Evolutionary conservation across 202 grass and related monocot species (phyloP).

Genomic region (Schoenoplectus triqueter): DNA sequence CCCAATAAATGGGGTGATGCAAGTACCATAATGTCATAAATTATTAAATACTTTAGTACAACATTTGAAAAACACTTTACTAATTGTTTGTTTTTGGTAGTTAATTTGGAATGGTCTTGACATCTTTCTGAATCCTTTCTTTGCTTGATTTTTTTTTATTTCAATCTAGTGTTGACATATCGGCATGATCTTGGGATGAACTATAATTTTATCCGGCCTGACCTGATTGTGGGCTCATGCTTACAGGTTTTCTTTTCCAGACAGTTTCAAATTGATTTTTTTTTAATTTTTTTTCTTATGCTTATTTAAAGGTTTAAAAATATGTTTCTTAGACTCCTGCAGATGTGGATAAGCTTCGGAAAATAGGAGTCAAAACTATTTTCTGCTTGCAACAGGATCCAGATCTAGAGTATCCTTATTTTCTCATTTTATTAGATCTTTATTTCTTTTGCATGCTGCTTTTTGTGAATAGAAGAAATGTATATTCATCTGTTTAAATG

Average conservation of each 20-base stretch:
- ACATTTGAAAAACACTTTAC: not conserved
- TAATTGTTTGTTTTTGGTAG: not conserved
- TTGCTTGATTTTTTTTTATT: slow-evolving; percentile 40
- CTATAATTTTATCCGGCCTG: slow-evolving; percentile 90
- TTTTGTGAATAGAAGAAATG: slow-evolving; percentile 1
- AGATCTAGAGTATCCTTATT: slow-evolving; percentile 85
- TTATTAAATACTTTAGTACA: not conserved
- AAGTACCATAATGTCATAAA: slow-evolving; percentile 19
- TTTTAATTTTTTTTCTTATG: slow-evolving; percentile 27
- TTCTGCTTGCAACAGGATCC: slow-evolving; percentile 98
- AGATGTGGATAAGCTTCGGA: slow-evolving; percentile 89
- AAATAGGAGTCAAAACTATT: slow-evolving; percentile 88
- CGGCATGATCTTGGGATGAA: slow-evolving; percentile 98
- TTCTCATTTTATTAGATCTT: slow-evolving; percentile 26
- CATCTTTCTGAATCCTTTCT: slow-evolving; percentile 29
- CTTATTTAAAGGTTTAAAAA: slow-evolving; percentile 38
- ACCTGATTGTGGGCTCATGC: slow-evolving; percentile 95
- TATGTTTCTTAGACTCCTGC: slow-evolving; percentile 56
- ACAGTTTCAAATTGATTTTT: slow-evolving; percentile 11
- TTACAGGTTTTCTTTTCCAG: slow-evolving; percentile 66
- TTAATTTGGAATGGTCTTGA: slow-evolving; percentile 3
- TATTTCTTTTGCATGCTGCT: slow-evolving; percentile 25
- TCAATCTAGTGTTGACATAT: slow-evolving; percentile 75
- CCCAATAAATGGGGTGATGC: not conserved
- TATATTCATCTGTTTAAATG: not conserved